Evolutionary conservation across 2,329 filamentous ascomycete species (phyloP).

Genomic region (Pleoardoris graminearum): DNA sequence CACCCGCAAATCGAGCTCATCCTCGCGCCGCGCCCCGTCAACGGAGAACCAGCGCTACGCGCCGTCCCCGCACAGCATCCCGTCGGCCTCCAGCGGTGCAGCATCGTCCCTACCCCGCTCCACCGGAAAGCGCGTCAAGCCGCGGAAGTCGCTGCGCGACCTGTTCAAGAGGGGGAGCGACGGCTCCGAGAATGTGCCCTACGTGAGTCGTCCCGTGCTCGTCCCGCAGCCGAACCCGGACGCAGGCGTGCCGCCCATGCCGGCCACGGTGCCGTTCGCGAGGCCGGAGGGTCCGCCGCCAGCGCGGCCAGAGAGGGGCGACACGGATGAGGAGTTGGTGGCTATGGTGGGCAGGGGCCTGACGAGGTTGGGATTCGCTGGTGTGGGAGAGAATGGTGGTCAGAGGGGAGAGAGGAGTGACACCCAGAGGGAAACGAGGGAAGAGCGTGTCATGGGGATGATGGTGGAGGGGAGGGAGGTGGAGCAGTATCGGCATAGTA

Average conservation of each 20-base stretch:
- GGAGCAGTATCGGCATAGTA: background rate
- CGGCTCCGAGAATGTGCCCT: background rate
- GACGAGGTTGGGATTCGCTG: background rate
- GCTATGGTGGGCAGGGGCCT: background rate
- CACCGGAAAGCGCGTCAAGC: too few species aligned
- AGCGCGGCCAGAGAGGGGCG: slow-evolving; percentile 19
- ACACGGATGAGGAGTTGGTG: background rate
- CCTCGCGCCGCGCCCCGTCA: background rate
- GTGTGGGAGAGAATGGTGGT: too few species aligned
- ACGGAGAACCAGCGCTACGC: background rate
- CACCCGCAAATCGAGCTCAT: background rate
- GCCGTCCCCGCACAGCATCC: background rate
- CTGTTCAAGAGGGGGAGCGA: background rate
- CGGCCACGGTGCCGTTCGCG: slow-evolving; percentile 14
- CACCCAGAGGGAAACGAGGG: too few species aligned
- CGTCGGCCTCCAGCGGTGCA: background rate
- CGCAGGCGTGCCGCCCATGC: slow-evolving; percentile 6
- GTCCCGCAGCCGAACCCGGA: slow-evolving; percentile 7
- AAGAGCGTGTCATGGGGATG: background rate
- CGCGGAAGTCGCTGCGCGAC: background rate
- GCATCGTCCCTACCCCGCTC: too few species aligned
- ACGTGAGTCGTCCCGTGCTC: slow-evolving; percentile 22
- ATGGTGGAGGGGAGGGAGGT: background rate
- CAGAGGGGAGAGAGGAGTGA: background rate
- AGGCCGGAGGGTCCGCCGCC: slow-evolving; percentile 20